A percentile compares a stretch with the other conserved stretches of the same genome.
These are phyloP conservation scores for Arxiozyma slooffiae DNA, from an alignment of 1,139 yeast genomes.

Conservation along the genomic window DNA sequence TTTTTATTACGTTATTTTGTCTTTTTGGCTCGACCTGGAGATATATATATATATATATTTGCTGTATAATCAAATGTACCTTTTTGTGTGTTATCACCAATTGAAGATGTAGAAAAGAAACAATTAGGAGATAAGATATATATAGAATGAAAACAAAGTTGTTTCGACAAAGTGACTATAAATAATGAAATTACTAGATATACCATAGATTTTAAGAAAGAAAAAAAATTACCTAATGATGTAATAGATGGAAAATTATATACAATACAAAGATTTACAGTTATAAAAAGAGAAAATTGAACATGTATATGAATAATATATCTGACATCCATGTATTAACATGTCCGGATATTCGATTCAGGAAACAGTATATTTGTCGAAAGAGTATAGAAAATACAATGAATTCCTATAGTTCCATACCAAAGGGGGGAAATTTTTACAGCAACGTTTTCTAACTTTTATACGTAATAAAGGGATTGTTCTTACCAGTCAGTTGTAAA, in stretches of 20 bases:
- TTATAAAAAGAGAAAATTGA: not conserved
- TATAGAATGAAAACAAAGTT: constrained; percentile 83
- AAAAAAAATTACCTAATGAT: not conserved
- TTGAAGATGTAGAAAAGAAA: constrained; percentile 86
- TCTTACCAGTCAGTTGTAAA: too few species aligned
- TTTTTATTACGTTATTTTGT: too few species aligned
- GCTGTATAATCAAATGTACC: too few species aligned
- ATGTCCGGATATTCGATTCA: constrained; percentile 39
- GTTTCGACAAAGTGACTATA: constrained; percentile 62
- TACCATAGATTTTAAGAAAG: constrained; percentile 15
- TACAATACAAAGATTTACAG: not conserved
- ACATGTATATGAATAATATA: constrained; percentile 59
- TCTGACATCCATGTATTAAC: constrained; percentile 64
- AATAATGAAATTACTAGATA: constrained; percentile 71
- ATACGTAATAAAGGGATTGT: too few species aligned
- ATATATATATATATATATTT: too few species aligned
- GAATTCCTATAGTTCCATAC: not conserved
- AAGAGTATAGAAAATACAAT: not conserved
- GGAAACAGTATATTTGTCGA: not conserved
- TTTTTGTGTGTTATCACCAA: too few species aligned
- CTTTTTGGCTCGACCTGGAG: too few species aligned
- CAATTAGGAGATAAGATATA: constrained; percentile 78
- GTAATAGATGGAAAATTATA: not conserved
- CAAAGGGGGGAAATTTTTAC: too few species aligned
- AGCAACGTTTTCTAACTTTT: too few species aligned